phyloP scores from a whole-genome alignment of 2,329 filamentous ascomycete species.

The Periconia sp. region DNA sequence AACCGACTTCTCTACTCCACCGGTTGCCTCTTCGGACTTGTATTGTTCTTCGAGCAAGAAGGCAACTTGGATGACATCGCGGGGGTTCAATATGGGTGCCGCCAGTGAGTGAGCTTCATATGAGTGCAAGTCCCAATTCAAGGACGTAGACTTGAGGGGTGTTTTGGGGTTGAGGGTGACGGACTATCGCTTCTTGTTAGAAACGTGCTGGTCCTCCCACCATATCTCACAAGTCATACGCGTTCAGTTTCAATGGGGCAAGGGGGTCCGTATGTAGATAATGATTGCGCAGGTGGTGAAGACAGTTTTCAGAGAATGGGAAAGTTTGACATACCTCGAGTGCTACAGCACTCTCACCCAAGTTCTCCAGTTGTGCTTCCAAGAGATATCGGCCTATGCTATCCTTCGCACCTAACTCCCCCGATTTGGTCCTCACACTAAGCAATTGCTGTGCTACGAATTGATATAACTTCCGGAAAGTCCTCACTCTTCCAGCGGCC shows the following conservation, averaged over 20 bases:
- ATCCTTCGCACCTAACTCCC: conserved; percentile 56
- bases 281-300: no score
- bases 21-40: conserved; percentile 44
- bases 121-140: conserved; percentile 57
- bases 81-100: conserved; percentile 57
- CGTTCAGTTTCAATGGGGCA: background rate
- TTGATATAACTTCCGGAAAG: conserved; percentile 94
- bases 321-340: conserved; percentile 61
- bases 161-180: conserved; percentile 53
- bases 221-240: background rate
- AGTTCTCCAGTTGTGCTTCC: conserved; percentile 95
- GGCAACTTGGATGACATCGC: conserved; percentile 66
- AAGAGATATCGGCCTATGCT: conserved; percentile 66
- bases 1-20: conserved; percentile 31
- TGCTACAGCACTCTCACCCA: conserved; percentile 78
- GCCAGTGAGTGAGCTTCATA: conserved; percentile 32
- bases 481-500: conserved; percentile 67
- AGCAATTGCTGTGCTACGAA: conserved; percentile 90
- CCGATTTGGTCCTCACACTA: conserved; percentile 87
- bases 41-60: conserved; percentile 62
- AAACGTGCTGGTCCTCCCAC: conserved; percentile 1
- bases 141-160: conserved; percentile 55
- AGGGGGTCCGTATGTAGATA: no score
- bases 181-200: conserved; percentile 15
- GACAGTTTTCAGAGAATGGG: background rate